Conservation (phyloP, 1,284 basidiomycete species). For the Trametes versicolor region DNA sequence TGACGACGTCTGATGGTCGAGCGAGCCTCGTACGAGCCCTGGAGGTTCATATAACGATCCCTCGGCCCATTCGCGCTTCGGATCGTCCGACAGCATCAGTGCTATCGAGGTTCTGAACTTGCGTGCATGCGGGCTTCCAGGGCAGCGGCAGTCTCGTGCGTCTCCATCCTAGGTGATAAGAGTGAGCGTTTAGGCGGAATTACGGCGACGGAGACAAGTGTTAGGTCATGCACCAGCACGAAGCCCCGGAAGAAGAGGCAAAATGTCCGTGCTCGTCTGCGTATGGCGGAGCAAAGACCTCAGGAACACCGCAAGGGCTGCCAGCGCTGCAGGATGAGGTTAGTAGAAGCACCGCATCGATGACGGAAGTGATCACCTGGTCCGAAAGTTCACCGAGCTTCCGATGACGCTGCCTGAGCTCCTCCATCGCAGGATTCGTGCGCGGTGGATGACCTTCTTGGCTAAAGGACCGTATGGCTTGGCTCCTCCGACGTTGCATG, state of each 20-base stretch:
- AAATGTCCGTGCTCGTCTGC: background rate
- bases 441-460: background rate
- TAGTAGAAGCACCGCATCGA: background rate
- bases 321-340: conserved; percentile 3
- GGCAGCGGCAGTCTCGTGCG: conserved; percentile 2
- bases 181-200: conserved; percentile 20
- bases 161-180: conserved; percentile 7
- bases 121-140: conserved; percentile 4
- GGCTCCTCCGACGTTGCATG: background rate
- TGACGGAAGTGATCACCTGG: conserved; percentile 13
- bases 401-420: background rate
- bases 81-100: background rate
- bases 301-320: background rate
- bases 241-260: background rate
- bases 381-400: conserved; percentile 15
- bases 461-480: background rate
- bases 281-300: background rate
- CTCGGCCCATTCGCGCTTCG: background rate
- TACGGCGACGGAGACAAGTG: conserved; percentile 7
- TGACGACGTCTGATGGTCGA: background rate
- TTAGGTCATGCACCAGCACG: conserved; percentile 13
- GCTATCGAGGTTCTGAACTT: conserved; percentile 1
- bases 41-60: conserved; percentile 6
- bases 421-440: background rate
- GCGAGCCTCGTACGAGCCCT: background rate